Evolutionary conservation across 352 stramenopile species (phyloP).

Genomic region (Globisporangium canariense): DNA sequence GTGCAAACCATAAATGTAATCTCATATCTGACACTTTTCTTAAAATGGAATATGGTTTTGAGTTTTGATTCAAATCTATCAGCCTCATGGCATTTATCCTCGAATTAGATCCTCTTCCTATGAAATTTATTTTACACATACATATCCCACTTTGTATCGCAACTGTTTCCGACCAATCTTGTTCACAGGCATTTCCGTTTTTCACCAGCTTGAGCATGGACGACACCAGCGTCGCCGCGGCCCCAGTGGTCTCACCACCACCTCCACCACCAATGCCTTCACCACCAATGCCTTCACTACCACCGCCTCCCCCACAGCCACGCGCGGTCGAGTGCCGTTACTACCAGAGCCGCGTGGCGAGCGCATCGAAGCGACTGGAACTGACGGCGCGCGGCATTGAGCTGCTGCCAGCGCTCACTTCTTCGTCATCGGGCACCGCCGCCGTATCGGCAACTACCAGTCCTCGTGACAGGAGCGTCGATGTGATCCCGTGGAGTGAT

Average conservation of each 20-base stretch:
- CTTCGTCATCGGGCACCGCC: background rate
- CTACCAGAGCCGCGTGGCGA: conserved; percentile 15
- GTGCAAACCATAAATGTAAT: no score
- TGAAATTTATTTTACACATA: no score
- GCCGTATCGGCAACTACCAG: background rate
- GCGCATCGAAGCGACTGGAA: conserved; percentile 7
- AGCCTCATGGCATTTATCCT: no score
- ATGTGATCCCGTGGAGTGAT: conserved; percentile 14
- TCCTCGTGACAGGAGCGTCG: conserved; percentile 3
- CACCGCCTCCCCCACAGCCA: background rate
- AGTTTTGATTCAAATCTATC: no score
- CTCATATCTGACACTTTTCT: no score
- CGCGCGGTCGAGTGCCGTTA: conserved; percentile 14
- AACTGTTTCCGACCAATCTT: conserved; percentile 1
- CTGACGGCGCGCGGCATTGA: conserved; percentile 13
- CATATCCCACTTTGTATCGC: background rate
- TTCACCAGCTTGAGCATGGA: background rate
- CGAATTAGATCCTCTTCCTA: no score
- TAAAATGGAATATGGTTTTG: no score
- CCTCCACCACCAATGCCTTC: background rate
- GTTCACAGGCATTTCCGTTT: background rate
- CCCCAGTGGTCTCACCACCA: background rate
- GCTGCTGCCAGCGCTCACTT: background rate
- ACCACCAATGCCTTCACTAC: background rate
- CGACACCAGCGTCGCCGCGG: background rate